Conservation (phyloP, 768 basidiomycete species). For the Boletus reticulatus region DNA sequence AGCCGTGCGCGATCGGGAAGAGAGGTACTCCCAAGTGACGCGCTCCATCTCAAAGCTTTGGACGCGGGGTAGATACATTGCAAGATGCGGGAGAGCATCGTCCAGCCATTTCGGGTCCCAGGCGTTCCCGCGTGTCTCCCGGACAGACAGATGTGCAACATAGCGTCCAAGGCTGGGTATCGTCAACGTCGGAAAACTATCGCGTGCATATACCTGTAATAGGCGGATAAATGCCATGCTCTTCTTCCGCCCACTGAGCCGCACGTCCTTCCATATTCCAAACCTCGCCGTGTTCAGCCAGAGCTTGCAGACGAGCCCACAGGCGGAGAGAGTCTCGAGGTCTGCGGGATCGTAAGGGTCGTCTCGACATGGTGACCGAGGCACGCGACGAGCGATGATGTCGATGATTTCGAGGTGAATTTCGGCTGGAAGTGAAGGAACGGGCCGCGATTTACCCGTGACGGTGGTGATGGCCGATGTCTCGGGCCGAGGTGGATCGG, state of each 20-base stretch:
- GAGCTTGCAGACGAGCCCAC: constrained; percentile 31
- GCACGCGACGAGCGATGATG: constrained; percentile 17
- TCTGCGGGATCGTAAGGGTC: constrained; percentile 16
- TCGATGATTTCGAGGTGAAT: constrained; percentile 32
- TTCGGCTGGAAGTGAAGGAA: constrained; percentile 27
- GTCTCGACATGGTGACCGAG: constrained; percentile 3
- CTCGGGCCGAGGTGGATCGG: background rate
- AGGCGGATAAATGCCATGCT: constrained; percentile 22
- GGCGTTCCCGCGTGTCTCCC: constrained; percentile 28
- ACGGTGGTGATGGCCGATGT: background rate
- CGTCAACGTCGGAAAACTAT: constrained; percentile 32
- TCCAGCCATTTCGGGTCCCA: constrained; percentile 36
- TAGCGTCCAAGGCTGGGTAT: constrained; percentile 64
- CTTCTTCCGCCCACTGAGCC: constrained; percentile 17
- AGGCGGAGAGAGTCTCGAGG: constrained; percentile 20
- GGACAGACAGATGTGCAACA: constrained; percentile 23
- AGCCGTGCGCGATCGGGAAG: constrained; percentile 22
- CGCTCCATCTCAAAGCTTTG: constrained; percentile 28
- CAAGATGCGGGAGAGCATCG: constrained; percentile 26
- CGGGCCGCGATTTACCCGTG: constrained; percentile 2
- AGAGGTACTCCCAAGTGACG: constrained; percentile 34
- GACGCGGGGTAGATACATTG: constrained; percentile 18
- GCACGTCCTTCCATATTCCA: constrained; percentile 23
- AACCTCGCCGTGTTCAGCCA: constrained; percentile 27
- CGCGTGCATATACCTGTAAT: constrained; percentile 15